These are phyloP conservation scores for Phylloporus scabripes DNA, from an alignment of 768 basidiomycete genomes.

Conservation along the genomic window DNA sequence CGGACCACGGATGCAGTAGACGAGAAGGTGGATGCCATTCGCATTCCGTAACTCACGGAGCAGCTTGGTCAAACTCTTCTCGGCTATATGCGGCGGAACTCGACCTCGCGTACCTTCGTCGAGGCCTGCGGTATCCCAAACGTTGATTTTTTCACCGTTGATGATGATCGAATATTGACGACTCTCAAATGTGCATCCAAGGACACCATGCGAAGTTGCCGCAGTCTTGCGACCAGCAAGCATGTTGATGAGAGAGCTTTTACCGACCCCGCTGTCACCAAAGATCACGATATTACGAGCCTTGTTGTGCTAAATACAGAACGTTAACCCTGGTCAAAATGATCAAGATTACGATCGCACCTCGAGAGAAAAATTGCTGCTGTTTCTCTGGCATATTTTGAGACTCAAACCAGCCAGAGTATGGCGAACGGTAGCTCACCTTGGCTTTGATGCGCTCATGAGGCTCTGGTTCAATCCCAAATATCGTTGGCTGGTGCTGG, in stretches of 20 bases:
- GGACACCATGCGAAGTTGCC: constrained; percentile 25
- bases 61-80: constrained; percentile 24
- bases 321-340: not conserved
- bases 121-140: constrained; percentile 34
- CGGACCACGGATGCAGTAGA: constrained; percentile 32
- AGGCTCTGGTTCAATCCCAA: constrained; percentile 5
- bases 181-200: constrained; percentile 35
- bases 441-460: not conserved
- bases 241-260: constrained; percentile 43
- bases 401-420: not conserved
- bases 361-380: not conserved
- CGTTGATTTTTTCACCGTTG: constrained; percentile 7
- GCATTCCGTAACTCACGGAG: constrained; percentile 26
- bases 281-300: constrained; percentile 37
- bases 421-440: constrained; percentile 7
- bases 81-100: constrained; percentile 22
- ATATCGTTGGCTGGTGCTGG: constrained; percentile 10
- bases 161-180: constrained; percentile 20
- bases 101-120: constrained; percentile 25
- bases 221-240: constrained; percentile 29
- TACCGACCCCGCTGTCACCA: constrained; percentile 39
- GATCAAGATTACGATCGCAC: constrained; percentile 5
- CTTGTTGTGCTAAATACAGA: constrained; percentile 1
- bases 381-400: not conserved
- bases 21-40: constrained; percentile 28